These are phyloP conservation scores for Cutaneotrichosporon cyanovorans DNA, from an alignment of 1,284 basidiomycete genomes.

Conservation along the genomic window DNA sequence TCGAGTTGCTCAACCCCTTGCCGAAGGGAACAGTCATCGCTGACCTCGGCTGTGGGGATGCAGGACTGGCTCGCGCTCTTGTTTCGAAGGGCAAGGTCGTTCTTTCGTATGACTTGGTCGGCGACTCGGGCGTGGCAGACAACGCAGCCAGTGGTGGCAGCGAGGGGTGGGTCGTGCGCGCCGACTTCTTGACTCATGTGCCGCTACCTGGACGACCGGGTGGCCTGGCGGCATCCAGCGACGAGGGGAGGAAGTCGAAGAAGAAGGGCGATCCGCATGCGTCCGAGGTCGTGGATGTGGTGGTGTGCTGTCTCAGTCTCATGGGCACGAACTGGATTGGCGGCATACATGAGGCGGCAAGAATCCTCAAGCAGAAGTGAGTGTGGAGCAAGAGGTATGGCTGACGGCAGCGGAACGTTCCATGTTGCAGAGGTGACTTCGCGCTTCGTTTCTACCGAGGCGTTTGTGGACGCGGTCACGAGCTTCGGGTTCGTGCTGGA, in stretches of 20 bases:
- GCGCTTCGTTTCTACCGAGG: slow-evolving; percentile 64
- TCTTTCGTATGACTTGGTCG: slow-evolving; percentile 72
- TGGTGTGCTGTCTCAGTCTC: slow-evolving; percentile 85
- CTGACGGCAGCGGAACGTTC: slow-evolving; percentile 62
- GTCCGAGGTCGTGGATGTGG: slow-evolving; percentile 70
- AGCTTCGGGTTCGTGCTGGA: slow-evolving; percentile 64
- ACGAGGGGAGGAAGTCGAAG: slow-evolving; percentile 51
- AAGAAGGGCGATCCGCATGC: slow-evolving; percentile 14
- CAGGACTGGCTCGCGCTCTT: slow-evolving; percentile 69
- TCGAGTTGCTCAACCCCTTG: slow-evolving; percentile 53
- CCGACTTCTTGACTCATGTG: slow-evolving; percentile 64
- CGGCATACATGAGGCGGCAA: slow-evolving; percentile 80
- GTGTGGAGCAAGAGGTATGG: slow-evolving; percentile 32
- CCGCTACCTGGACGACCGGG: slow-evolving; percentile 74
- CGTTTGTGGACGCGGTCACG: slow-evolving; percentile 65
- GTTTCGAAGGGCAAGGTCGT: slow-evolving; percentile 62
- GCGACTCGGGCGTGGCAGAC: slow-evolving; percentile 54
- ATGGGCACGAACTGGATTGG: slow-evolving; percentile 97
- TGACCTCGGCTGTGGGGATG: slow-evolving; percentile 94
- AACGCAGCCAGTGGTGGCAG: slow-evolving; percentile 36
- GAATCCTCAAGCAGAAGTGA: slow-evolving; percentile 72
- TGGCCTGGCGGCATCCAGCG: slow-evolving; percentile 10
- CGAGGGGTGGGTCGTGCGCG: slow-evolving; percentile 61
- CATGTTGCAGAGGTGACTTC: slow-evolving; percentile 95
- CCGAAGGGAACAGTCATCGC: slow-evolving; percentile 67